A percentile compares a stretch with the other conserved stretches of the same genome.
Evolutionary conservation across 2,329 filamentous ascomycete genomes (phyloP).

Genomic region (Akanthomyces muscarius): DNA sequence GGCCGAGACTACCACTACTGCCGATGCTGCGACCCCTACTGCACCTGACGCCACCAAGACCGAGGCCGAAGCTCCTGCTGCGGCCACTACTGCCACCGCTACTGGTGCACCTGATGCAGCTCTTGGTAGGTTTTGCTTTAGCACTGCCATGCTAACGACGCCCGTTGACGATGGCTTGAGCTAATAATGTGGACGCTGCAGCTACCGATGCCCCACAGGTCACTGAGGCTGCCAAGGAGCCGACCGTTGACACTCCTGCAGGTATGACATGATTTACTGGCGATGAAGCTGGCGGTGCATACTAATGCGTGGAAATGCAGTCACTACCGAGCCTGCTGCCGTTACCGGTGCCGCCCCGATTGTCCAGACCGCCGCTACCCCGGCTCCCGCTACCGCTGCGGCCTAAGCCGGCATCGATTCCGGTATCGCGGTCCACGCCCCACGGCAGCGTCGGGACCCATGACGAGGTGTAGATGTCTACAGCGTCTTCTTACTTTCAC

Average conservation of each 20-base stretch:
- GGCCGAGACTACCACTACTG: constrained; percentile 15
- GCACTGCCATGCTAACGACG: neutral
- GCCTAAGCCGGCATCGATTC: constrained; percentile 13
- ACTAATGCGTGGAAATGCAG: neutral
- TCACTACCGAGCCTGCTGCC: constrained; percentile 13
- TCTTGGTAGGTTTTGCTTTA: constrained; percentile 16
- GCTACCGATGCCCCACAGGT: constrained; percentile 23
- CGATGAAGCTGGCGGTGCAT: neutral
- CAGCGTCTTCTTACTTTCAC: constrained; percentile 15
- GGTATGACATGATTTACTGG: constrained; percentile 2
- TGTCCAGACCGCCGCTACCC: constrained; percentile 19
- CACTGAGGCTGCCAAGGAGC: constrained; percentile 24
- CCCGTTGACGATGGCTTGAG: constrained; percentile 5
- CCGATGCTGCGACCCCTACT: constrained; percentile 21
- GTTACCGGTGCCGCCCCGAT: constrained; percentile 13
- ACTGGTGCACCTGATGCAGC: constrained; percentile 23
- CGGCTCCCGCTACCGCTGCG: constrained; percentile 22
- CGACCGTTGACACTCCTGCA: constrained; percentile 18
- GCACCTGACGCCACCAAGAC: constrained; percentile 13
- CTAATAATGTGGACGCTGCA: constrained; percentile 14
- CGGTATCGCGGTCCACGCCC: neutral
- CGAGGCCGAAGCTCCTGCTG: constrained; percentile 19
- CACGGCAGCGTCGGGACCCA: neutral
- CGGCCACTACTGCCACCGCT: constrained; percentile 25
- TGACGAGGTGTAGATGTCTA: neutral